A percentile compares a stretch with the other conserved stretches of the same genome.
Conservation (phyloP, 441 rosid species). For the Syzygium syzygioides region DNA sequence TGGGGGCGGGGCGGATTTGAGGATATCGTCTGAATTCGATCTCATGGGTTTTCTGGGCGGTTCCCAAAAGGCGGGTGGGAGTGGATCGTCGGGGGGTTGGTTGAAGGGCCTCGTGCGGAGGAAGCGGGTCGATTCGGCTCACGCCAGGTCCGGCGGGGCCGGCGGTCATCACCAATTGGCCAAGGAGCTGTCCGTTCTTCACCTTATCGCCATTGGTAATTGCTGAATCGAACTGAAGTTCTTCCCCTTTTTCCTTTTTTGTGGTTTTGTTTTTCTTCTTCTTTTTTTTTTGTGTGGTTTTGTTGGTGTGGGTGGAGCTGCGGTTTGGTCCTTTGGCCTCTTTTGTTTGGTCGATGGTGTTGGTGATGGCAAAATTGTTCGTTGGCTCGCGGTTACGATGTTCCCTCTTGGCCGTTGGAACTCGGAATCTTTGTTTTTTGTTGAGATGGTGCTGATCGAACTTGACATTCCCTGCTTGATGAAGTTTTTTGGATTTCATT, state of each 20-base stretch:
- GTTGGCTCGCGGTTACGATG: not conserved
- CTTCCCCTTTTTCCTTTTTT: not conserved
- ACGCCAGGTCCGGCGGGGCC: constrained; percentile 21
- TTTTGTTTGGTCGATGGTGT: not conserved
- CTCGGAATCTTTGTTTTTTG: not conserved
- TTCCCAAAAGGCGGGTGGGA: constrained; percentile 36
- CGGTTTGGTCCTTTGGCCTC: not conserved
- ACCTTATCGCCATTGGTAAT: constrained; percentile 86
- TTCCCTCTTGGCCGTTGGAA: not conserved
- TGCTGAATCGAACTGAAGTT: not conserved
- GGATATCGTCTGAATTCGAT: not conserved
- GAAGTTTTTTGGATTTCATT: not conserved
- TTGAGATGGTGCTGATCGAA: not conserved
- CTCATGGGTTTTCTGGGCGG: constrained; percentile 58
- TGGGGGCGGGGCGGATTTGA: not conserved
- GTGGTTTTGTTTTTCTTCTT: not conserved
- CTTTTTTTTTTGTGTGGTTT: not conserved
- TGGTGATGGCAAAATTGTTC: not conserved
- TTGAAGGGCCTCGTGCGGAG: constrained; percentile 66
- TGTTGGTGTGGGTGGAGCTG: not conserved
- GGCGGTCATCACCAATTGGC: constrained; percentile 51
- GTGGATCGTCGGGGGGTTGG: constrained; percentile 33
- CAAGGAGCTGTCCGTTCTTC: constrained; percentile 66
- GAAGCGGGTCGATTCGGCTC: constrained; percentile 83
- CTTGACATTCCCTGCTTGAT: not conserved